Evolutionary conservation across 305 asterid species (phyloP).

Genomic region (Euphrasia arctica): DNA sequence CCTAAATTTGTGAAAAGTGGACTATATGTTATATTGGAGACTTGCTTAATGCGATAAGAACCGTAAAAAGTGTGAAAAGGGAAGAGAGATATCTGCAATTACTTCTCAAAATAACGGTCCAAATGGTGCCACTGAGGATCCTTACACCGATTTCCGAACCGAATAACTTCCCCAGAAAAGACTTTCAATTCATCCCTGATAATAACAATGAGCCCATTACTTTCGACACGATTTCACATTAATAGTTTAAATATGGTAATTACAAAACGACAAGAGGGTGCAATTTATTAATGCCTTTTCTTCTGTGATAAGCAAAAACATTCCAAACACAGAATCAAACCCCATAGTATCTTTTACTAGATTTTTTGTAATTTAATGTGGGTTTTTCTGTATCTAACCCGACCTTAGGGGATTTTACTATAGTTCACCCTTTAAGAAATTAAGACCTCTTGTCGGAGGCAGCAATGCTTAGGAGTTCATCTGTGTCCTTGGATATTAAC

Average conservation of each 20-base stretch:
- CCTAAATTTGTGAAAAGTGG: slow-evolving; percentile 40
- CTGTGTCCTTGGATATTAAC: slow-evolving; percentile 72
- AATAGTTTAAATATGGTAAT: neutral
- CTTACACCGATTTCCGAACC: slow-evolving; percentile 84
- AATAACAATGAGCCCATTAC: slow-evolving; percentile 14
- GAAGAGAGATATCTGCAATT: slow-evolving; percentile 31
- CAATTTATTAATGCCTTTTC: neutral
- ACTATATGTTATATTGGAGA: slow-evolving; percentile 33
- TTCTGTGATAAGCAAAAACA: no score
- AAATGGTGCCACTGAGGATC: slow-evolving; percentile 99
- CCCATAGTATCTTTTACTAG: no score
- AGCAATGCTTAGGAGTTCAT: slow-evolving; percentile 78
- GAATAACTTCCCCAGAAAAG: slow-evolving; percentile 83
- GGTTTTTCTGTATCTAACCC: neutral
- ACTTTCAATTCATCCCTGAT: slow-evolving; percentile 72
- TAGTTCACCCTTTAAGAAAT: neutral
- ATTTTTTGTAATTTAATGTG: neutral
- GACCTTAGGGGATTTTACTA: neutral
- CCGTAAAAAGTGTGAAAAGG: slow-evolving; percentile 24
- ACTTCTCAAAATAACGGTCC: slow-evolving; percentile 92
- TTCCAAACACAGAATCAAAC: no score
- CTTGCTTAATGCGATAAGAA: slow-evolving; percentile 24
- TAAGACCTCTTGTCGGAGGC: slow-evolving; percentile 87
- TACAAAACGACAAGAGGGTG: neutral
- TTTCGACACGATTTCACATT: neutral